A percentile compares a stretch with the other conserved stretches of the same genome.
Evolutionary conservation across 2,329 filamentous ascomycete species (phyloP).

Genomic region (Truncatella angustata): DNA sequence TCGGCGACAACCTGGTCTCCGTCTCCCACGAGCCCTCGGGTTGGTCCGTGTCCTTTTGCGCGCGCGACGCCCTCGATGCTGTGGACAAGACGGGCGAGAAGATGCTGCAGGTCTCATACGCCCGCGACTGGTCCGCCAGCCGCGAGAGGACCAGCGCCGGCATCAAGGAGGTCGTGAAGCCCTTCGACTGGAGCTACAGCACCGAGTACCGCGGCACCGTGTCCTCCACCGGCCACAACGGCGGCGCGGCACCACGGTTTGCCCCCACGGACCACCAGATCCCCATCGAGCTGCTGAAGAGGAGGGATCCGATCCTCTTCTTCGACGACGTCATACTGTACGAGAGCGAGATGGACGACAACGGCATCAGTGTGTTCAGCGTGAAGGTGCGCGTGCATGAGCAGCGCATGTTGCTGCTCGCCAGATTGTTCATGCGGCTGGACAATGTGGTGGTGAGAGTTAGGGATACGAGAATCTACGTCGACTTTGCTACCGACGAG

Average conservation of each 20-base stretch:
- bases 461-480: conserved; percentile 85
- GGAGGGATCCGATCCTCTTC: conserved; percentile 91
- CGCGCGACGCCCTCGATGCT: conserved; percentile 80
- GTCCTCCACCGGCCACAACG: too few relatives aligned
- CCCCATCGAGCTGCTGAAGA: conserved; percentile 80
- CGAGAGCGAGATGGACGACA: conserved; percentile 97
- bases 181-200: conserved; percentile 97
- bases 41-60: conserved; percentile 80
- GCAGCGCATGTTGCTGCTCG: conserved; percentile 77
- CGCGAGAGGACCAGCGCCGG: conserved; percentile 76
- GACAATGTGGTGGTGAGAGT: conserved; percentile 87
- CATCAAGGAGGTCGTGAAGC: conserved; percentile 91
- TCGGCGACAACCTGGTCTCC: conserved; percentile 85
- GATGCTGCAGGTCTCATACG: conserved; percentile 94
- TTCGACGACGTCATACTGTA: conserved; percentile 96
- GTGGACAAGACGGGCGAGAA: conserved; percentile 91
- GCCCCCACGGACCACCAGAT: conserved; percentile 50
- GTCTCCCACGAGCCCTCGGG: conserved; percentile 71
- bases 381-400: conserved; percentile 95
- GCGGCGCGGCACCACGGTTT: conserved; percentile 11
- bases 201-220: conserved; percentile 80
- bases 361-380: conserved; percentile 86
- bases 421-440: conserved; percentile 86
- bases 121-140: conserved; percentile 73
- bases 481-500: conserved; percentile 78